phyloP scores from a whole-genome alignment of 345 rosid genomes.

The Carallia pectinifolia region DNA sequence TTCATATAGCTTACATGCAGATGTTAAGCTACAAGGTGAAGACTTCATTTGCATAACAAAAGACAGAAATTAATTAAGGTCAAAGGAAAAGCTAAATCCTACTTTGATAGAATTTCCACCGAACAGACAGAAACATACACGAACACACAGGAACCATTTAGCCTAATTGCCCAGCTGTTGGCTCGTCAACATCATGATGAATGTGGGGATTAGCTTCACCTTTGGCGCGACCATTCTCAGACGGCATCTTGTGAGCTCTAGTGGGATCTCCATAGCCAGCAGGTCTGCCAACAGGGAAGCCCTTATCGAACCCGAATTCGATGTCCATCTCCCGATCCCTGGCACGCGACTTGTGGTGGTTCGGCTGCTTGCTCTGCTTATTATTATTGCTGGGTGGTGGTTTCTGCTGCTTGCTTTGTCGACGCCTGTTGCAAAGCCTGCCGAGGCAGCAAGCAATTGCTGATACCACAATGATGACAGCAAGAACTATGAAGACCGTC shows the following conservation, averaged over 20 bases:
- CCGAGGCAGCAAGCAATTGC: conserved; percentile 59
- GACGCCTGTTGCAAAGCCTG: conserved; percentile 40
- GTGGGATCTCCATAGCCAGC: conserved; percentile 17
- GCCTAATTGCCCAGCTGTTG: conserved; percentile 5
- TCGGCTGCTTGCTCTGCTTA: conserved; percentile 9
- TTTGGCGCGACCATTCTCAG: conserved; percentile 13
- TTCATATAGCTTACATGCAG: too few species aligned
- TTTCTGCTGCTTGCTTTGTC: conserved; percentile 8
- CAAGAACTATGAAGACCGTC: conserved; percentile 59
- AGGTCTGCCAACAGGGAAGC: conserved; percentile 22
- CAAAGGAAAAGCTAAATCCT: too few species aligned
- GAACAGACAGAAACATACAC: too few species aligned
- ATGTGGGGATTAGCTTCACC: not conserved
- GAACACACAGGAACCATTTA: too few species aligned
- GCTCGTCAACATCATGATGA: not conserved
- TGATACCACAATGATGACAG: conserved; percentile 53
- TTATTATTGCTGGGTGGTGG: not conserved
- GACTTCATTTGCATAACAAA: too few species aligned
- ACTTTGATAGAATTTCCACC: too few species aligned
- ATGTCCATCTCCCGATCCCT: conserved; percentile 24
- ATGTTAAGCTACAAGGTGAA: too few species aligned
- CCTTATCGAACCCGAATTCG: conserved; percentile 49
- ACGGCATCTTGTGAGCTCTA: conserved; percentile 26
- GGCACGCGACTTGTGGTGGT: conserved; percentile 5
- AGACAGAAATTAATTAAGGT: too few species aligned